Base-by-base conservation (phyloP, 495 filamentous ascomycete genomes). In the Trichoderma reesei region DNA sequence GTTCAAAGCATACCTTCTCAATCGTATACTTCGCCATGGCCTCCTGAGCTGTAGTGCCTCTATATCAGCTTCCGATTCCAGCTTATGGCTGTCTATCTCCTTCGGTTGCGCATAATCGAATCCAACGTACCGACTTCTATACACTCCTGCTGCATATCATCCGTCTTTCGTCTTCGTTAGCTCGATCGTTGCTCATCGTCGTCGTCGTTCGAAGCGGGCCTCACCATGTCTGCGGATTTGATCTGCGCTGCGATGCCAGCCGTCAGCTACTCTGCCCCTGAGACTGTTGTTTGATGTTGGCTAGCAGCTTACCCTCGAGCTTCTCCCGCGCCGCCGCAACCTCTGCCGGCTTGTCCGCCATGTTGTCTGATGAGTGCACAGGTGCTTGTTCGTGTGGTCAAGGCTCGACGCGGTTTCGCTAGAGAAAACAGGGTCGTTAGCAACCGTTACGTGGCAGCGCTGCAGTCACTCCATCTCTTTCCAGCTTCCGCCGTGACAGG, bases 181-280 rank as follows among this genome's bases (percentile, higher is more conserved):
- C 63, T 61, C 46, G 63, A 8, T 63, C 60, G 26, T 60, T 33
- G 59, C 44, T 46, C 26, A 13, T n/a, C 26, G 20, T 63, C 33
- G 48, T 62, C 48, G 41, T 61, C 51, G 46, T 9, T 66, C 26
- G 26, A 41, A 62, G 56, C 41, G 61, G n/a, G 65, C 39, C 79
- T 73, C 84, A 98, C 94, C 94, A 98, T 98, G 69, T 98, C 94
- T 61, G 90, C 93, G 63, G 92, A 96, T 80, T 98, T 98, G 73
- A 98, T 86, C 74, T 94, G 90, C 63, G 89, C 94, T 98, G 54
- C 41, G 1, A 36, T 48, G 41, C 61, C 41, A 14, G 34, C 31
- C 48, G 65, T 60, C 14, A 60, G 41, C 14, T 36, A 61, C 41
- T 51, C 5, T 44, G 6, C 67, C 62, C 65, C 31, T 65, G 9